These are phyloP conservation scores for Passiflora organensis DNA, from an alignment of 345 rosid species.

Conservation along the genomic window DNA sequence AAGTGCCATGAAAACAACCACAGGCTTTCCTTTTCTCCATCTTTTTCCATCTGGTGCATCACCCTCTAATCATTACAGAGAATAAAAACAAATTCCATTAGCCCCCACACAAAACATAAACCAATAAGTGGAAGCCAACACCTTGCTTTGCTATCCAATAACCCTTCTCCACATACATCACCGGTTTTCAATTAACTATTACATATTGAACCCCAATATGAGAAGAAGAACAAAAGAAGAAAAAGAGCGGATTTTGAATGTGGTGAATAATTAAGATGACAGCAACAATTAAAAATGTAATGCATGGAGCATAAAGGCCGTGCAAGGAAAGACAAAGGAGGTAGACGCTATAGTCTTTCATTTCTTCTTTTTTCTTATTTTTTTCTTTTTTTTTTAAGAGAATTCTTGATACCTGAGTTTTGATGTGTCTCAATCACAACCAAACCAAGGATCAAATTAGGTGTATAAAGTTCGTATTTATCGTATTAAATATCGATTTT, in stretches of 20 bases:
- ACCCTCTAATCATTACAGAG: constrained; percentile 34
- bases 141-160: constrained; percentile 17
- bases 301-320: constrained; percentile 12
- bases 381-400: not conserved
- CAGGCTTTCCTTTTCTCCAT: constrained; percentile 11
- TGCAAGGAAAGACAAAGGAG: constrained; percentile 25
- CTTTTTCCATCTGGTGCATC: constrained; percentile 1
- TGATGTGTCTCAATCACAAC: no score
- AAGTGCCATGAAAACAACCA: constrained; percentile 26
- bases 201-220: not conserved
- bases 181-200: not conserved
- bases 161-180: constrained; percentile 6
- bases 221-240: no score
- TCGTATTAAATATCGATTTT: no score
- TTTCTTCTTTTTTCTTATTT: not conserved
- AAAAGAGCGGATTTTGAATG: no score
- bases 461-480: no score
- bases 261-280: no score
- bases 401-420: no score
- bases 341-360: not conserved
- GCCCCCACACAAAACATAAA: constrained; percentile 18
- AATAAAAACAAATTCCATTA: constrained; percentile 35
- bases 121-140: constrained; percentile 33
- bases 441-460: no score
- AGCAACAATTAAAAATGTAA: not conserved